phyloP scores from a whole-genome alignment of 1,139 yeast genomes.

The Scheffersomyces segobiensis region DNA sequence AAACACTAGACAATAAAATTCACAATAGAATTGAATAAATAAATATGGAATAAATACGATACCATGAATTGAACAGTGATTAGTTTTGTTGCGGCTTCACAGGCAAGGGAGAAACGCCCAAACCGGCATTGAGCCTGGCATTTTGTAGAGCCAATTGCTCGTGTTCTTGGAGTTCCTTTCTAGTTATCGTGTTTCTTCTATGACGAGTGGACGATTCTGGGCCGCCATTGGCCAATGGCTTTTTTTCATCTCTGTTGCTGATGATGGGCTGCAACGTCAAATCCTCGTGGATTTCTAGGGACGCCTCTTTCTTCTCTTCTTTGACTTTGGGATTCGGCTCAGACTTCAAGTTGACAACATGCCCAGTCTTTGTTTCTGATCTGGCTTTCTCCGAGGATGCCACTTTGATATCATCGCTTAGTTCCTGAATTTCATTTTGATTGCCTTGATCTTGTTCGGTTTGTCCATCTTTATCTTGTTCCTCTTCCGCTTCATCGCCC shows the following conservation, averaged over 20 bases:
- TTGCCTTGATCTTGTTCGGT: neutral
- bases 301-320: neutral
- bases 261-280: neutral
- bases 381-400: neutral
- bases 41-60: too few relatives aligned
- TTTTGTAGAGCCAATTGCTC: conserved; percentile 9
- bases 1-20: too few relatives aligned
- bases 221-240: neutral
- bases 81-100: neutral
- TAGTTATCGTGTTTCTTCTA: conserved; percentile 1
- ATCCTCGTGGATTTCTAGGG: conserved; percentile 4
- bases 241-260: neutral
- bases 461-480: neutral
- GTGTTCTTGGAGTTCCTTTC: conserved; percentile 8
- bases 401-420: neutral
- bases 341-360: neutral
- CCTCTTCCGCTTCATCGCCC: conserved; percentile 3
- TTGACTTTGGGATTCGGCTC: neutral
- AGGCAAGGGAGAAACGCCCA: neutral
- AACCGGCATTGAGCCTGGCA: conserved; percentile 8
- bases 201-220: neutral
- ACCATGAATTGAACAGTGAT: too few relatives aligned
- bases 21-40: too few relatives aligned
- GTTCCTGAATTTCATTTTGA: conserved; percentile 4
- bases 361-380: neutral